phyloP scores from a whole-genome alignment of 2,329 filamentous ascomycete genomes.

The Botrytis medusae region DNA sequence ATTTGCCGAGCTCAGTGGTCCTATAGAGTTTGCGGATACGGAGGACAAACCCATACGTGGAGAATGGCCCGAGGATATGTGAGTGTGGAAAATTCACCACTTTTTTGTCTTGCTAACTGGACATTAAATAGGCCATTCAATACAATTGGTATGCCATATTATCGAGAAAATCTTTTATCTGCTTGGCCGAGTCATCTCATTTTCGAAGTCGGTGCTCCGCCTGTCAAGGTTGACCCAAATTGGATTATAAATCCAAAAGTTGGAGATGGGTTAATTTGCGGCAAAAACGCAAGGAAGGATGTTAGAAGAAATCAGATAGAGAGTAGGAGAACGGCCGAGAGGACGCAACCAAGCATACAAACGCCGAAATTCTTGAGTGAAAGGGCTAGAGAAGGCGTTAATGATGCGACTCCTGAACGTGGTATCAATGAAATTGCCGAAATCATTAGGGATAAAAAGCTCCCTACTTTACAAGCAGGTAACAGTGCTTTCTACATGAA shows the following conservation, averaged over 20 bases:
- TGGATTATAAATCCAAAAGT: constrained; percentile 68
- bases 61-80: constrained; percentile 69
- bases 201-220: constrained; percentile 82
- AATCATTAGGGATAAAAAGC: constrained; percentile 64
- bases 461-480: constrained; percentile 75
- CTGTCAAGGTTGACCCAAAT: constrained; percentile 69
- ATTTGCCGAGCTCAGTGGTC: constrained; percentile 68
- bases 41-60: constrained; percentile 49
- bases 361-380: constrained; percentile 94
- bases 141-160: constrained; percentile 87
- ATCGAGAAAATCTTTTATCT: constrained; percentile 82
- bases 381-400: constrained; percentile 70
- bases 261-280: constrained; percentile 75
- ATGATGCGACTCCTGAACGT: constrained; percentile 46
- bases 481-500: constrained; percentile 87
- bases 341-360: constrained; percentile 59
- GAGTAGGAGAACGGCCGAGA: constrained; percentile 66
- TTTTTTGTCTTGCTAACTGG: constrained; percentile 8
- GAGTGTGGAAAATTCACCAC: constrained; percentile 40
- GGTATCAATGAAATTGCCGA: constrained; percentile 57
- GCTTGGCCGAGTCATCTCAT: constrained; percentile 84
- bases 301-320: constrained; percentile 79
- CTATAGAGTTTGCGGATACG: constrained; percentile 64
- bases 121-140: constrained; percentile 65
- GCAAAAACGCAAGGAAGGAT: constrained; percentile 68